Evolutionary conservation across 495 filamentous ascomycete genomes (phyloP), one percentile per base, ranked within the genome.

Genomic region (Clohesyomyces aquaticus): DNA sequence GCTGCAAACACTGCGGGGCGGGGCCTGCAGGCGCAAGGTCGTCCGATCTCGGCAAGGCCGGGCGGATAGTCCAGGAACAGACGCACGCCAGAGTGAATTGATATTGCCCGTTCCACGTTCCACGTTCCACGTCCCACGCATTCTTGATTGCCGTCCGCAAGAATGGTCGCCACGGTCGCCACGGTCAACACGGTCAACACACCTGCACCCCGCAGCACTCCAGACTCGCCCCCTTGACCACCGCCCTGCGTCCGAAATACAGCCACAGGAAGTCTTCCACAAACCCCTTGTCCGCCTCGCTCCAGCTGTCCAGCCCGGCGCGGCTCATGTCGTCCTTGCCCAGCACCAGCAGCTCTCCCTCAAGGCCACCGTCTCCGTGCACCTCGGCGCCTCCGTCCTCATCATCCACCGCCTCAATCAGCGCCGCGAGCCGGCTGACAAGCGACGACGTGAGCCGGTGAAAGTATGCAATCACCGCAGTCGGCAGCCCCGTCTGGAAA

Each of bases 291-390:
- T 96, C 92, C 26, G 82, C 77, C 46, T 84, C 82, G 72, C 90
- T 95, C 92, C 92, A 96, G 0, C 87, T 80, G 71, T 96, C 92
- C 26, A 96, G 81, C 0, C 92, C 91, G 88, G 96, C 91, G 48
- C 84, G 78, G 50, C 79, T 79, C 69, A 96, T 79, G 63, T 92
- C 90, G 22, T 90, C 87, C 48, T 58, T 74, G 50, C 10, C 61
- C 9, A 56, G 59, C 43, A 27, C 65, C 60, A 67, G 29, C 64
- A 25, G 66, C 35, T 78, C 80, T 4, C 77, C 75, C 32, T 82
- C 77, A 3, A 85, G 82, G 55, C 82, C 81, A 0, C 70, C 76
- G 3, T n/a, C 43, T 6, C 21, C 43, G 18, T 8, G n/a, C 3
- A 85, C 83, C 54, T 82, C 81, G 0, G 71, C 76, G 3, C 43